Base-by-base conservation (phyloP, 2,329 filamentous ascomycete genomes). In the Colletotrichum limetticola region DNA sequence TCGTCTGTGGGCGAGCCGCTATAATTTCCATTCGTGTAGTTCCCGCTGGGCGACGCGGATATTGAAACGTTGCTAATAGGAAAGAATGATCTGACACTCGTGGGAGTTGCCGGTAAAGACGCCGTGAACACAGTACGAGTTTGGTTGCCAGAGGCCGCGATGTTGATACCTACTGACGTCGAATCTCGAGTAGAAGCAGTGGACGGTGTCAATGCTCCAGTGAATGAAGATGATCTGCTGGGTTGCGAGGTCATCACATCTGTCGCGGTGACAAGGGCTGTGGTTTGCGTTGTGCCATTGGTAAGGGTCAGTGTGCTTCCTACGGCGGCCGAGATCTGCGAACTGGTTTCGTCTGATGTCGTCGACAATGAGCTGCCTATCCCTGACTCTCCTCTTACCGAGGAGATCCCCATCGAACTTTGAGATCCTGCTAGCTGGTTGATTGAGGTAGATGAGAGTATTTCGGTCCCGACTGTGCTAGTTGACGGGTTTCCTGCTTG, bases 261-360 rank as follows among this genome's bases (percentile, higher is more conserved):
- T 53, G 69, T 60, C 37, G 66, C 46, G 59, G 22, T 55, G 42
- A 65, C 46, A 35, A 55, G 55, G 42, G 12, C 55, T 6, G 16
- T 53, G 5, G 24, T n/a, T 12, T 30, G 37, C 19, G 24, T 28
- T n/a, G 65, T 42, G 37, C 37, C 35, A 53, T 63, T 63, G 69
- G 28, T 35, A n/a, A 24, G 22, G 22, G 9, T 49, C 42, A 26
- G n/a, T 28, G 46, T 19, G 58, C 19, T 49, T 22, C 42, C 32
- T 42, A 6, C 49, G 11, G 37, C 30, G 11, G 37, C 30, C 22
- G 37, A 30, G 59, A 64, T 69, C 24, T 58, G 53, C 59, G 65
- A 69, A 69, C 65, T 53, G 66, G 30, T 52, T 60, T 70, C 66
- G 56, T 65, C 66, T 56, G 55, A 61, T 52, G 70, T 65, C 8